A percentile compares a stretch with the other conserved stretches of the same genome.
Conservation (phyloP, 108 stramenopile genomes). For the Skeletonema grethae region DNA sequence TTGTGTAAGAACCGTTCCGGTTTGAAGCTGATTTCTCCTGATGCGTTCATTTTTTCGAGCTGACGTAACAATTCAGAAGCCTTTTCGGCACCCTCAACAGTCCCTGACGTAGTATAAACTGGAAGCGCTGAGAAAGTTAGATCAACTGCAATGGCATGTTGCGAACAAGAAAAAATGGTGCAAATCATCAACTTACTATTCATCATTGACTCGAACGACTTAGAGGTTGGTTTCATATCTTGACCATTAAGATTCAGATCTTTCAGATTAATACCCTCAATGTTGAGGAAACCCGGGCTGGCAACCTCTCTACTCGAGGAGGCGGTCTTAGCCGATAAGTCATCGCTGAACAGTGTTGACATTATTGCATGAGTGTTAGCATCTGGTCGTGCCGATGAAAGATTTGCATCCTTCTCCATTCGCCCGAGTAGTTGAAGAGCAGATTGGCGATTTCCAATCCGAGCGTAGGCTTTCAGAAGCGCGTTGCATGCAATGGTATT, state of each 20-base stretch:
- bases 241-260: conserved; percentile 30
- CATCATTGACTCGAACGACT: conserved; percentile 37
- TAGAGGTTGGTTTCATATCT: conserved; percentile 16
- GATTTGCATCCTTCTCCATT: conserved; percentile 28
- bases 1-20: conserved; percentile 39
- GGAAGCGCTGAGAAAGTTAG: background rate
- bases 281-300: background rate
- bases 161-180: background rate
- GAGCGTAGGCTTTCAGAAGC: conserved; percentile 33
- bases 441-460: conserved; percentile 24
- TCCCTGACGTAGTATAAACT: conserved; percentile 30
- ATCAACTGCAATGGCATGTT: background rate
- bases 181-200: conserved; percentile 17
- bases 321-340: background rate
- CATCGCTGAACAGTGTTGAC: conserved; percentile 11
- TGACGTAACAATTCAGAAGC: conserved; percentile 24
- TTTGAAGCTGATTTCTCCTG: conserved; percentile 32
- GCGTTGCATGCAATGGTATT: conserved; percentile 36
- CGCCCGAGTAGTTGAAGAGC: conserved; percentile 28
- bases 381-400: conserved; percentile 23
- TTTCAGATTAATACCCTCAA: conserved; percentile 10
- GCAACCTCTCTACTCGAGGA: background rate
- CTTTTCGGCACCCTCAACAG: conserved; percentile 36
- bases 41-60: conserved; percentile 33
- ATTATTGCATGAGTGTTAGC: conserved; percentile 22